phyloP scores from a whole-genome alignment of 495 filamentous ascomycete species.

The Aspergillus kassunensis region DNA sequence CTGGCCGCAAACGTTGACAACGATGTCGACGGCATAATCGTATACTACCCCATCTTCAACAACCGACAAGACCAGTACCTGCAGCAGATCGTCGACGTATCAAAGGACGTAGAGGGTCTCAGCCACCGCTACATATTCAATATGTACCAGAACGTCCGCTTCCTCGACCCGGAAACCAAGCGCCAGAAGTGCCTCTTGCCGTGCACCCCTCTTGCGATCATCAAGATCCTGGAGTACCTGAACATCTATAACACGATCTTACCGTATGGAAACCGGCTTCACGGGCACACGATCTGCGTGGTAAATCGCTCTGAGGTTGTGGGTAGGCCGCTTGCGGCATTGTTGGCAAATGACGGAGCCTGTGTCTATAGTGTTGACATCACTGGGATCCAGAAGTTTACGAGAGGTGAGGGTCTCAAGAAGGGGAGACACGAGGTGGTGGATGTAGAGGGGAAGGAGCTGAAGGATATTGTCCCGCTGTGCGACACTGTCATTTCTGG shows the following conservation, averaged over 20 bases:
- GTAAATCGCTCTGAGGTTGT: conserved; percentile 96
- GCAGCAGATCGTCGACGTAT: conserved; percentile 84
- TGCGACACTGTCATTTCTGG: conserved; percentile 94
- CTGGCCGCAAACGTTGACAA: conserved; percentile 75
- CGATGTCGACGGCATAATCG: conserved; percentile 84
- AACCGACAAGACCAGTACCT: conserved; percentile 85
- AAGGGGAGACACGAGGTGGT: conserved; percentile 78
- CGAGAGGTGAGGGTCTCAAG: conserved; percentile 77
- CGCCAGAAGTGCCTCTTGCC: conserved; percentile 86
- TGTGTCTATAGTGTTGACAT: conserved; percentile 93
- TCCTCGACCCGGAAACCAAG: conserved; percentile 72
- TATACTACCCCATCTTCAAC: conserved; percentile 98
- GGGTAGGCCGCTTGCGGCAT: conserved; percentile 85
- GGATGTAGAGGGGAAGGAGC: conserved; percentile 66
- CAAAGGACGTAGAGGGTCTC: conserved; percentile 94
- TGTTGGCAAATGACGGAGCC: conserved; percentile 94
- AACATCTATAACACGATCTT: conserved; percentile 96
- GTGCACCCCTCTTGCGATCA: conserved; percentile 89
- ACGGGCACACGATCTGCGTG: conserved; percentile 87
- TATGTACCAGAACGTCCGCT: conserved; percentile 98
- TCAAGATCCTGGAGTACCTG: conserved; percentile 94
- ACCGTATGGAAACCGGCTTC: conserved; percentile 87
- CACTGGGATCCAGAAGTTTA: conserved; percentile 87
- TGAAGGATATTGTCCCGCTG: conserved; percentile 76
- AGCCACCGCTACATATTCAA: conserved; percentile 94